Conservation (phyloP, 495 filamentous ascomycete species). For the Immersiella caudata region DNA sequence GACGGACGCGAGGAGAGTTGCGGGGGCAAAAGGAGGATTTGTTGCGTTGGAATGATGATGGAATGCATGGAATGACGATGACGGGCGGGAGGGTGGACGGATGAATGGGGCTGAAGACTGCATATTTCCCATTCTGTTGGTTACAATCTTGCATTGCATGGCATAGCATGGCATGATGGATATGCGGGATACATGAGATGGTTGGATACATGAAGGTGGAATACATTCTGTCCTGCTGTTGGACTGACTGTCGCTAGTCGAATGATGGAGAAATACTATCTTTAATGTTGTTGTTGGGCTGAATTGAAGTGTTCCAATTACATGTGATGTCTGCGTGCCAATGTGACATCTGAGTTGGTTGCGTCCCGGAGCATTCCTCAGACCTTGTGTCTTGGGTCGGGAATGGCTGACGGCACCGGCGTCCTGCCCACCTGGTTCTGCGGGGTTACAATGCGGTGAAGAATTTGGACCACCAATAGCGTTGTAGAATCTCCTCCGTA, state of each 20-base stretch:
- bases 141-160: not conserved
- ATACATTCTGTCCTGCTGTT: not conserved
- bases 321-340: not conserved
- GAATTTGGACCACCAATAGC: no score
- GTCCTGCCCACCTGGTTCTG: no score
- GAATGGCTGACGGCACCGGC: not conserved
- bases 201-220: not conserved
- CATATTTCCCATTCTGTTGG: conserved; percentile 1
- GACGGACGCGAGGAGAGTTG: conserved; percentile 9
- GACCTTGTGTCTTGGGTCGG: not conserved
- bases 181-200: not conserved
- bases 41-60: not conserved
- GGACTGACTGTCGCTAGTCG: not conserved
- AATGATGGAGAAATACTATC: not conserved
- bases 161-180: not conserved
- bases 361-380: not conserved
- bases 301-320: not conserved
- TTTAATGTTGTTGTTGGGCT: not conserved
- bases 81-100: not conserved
- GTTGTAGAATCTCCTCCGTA: no score
- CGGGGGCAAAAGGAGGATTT: not conserved
- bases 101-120: not conserved
- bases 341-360: not conserved
- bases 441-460: no score
- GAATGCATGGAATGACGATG: not conserved